Evolutionary conservation across 495 filamentous ascomycete species (phyloP), one percentile per base, ranked within the genome.

Genomic region (Achaetomiella virescens): DNA sequence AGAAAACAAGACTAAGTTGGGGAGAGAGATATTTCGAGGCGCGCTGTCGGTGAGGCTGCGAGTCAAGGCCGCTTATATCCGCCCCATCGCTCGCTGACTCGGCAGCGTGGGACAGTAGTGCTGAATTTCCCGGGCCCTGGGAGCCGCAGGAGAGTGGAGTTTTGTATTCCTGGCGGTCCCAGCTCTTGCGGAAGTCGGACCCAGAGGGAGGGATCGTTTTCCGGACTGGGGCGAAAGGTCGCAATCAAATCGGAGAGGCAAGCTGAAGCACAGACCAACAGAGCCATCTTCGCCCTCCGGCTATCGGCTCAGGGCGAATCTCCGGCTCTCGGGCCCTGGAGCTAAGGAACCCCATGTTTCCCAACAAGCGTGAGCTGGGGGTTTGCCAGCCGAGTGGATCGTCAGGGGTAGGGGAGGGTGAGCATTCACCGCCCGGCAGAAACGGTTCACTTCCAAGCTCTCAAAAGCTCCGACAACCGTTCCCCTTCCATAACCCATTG

Each of bases 31-130:
- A 22, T 22, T 36, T 20, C 12, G 29, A 49, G 31, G n/a, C 4
- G 3, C 7, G n/a, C 44, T 20, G 54, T 42, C 18, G 36, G 54
- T 44, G 25, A 57, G 45, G n/a, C 38, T 29, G 18, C 18, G 43
- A 50, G 31, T 24, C 36, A 59, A 53, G 43, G 51, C 59, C 59
- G 59, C 48, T 53, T 61, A 54, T 61, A 61, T 57, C 59, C 59
- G 59, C 35, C 22, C 29, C 15, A 52, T 54, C 25, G 38, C 27
- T 18, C 18, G 43, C 53, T 48, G 57, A 55, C 54, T 54, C 53
- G 48, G 25, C 37, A 22, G 36, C 18, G 47, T 6, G 24, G 31
- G 25, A 9, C 21, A 50, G 35, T 35, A 48, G 18, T 40, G 25
- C 24, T 49, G n/a, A 44, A 36, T 44, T 46, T 42, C 8, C n/a